Evolutionary conservation across 352 stramenopile species (phyloP).

Genomic region (Globisporangium uncinulatum): DNA sequence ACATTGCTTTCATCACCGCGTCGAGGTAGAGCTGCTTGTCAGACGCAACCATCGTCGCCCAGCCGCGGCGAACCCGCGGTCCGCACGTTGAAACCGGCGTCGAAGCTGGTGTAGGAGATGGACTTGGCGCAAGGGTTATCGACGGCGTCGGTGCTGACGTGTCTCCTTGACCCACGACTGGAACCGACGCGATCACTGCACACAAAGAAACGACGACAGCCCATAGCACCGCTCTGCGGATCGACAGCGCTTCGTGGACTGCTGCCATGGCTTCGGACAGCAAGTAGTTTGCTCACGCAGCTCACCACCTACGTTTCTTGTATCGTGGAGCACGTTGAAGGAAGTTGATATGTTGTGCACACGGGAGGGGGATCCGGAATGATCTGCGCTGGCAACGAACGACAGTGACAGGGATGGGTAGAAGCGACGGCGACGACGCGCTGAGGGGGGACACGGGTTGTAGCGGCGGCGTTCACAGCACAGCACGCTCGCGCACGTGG

Average conservation of each 20-base stretch:
- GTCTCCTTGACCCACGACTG: neutral
- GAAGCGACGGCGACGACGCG: neutral
- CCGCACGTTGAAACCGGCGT: constrained; percentile 21
- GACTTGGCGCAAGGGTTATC: no score
- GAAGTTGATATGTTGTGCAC: no score
- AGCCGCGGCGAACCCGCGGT: constrained; percentile 43
- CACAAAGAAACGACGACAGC: neutral
- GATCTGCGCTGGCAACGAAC: no score
- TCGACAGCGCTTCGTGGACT: neutral
- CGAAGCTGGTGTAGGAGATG: constrained; percentile 5
- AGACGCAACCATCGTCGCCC: constrained; percentile 25
- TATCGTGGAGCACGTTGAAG: no score
- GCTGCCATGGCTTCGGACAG: no score
- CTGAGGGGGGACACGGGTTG: neutral
- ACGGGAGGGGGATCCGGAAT: no score
- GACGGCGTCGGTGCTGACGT: neutral
- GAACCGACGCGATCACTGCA: neutral
- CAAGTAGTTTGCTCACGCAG: no score
- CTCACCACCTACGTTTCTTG: no score
- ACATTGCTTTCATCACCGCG: constrained; percentile 52
- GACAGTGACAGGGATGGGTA: no score
- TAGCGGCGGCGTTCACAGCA: neutral
- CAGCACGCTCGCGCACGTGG: neutral
- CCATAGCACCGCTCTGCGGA: neutral
- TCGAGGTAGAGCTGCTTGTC: constrained; percentile 67